Conservation (phyloP, 1,139 yeast species). For the Entelexis paramagnoliae region DNA sequence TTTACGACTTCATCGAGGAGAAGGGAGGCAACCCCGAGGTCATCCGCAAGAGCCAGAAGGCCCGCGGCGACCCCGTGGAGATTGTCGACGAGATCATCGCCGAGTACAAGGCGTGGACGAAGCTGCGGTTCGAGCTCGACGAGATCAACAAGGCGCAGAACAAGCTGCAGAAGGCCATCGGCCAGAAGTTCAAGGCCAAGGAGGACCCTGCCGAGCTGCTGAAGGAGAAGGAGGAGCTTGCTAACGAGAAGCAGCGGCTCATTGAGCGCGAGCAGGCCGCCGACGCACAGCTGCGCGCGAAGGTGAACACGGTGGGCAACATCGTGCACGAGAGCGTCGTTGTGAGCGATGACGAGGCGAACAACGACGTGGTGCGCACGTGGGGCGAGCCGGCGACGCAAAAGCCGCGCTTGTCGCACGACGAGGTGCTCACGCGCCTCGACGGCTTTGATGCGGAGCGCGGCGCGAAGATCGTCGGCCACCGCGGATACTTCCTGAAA, state of each 20-base stretch:
- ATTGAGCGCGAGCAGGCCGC: constrained; percentile 65
- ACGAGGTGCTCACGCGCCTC: constrained; percentile 82
- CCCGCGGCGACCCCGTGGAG: constrained; percentile 92
- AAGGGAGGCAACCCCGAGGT: constrained; percentile 93
- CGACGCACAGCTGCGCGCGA: constrained; percentile 59
- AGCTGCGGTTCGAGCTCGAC: constrained; percentile 83
- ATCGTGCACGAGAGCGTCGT: constrained; percentile 87
- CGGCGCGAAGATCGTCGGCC: constrained; percentile 96
- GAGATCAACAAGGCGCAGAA: constrained; percentile 79
- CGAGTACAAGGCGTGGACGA: constrained; percentile 88
- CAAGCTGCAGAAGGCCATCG: constrained; percentile 84
- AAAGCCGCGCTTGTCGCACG: constrained; percentile 79
- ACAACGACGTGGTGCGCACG: constrained; percentile 74
- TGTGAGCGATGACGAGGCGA: constrained; percentile 75
- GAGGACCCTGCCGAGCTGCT: constrained; percentile 84
- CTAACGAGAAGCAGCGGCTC: constrained; percentile 56
- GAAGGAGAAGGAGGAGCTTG: constrained; percentile 66
- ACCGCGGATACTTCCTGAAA: constrained; percentile 95
- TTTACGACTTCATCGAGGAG: constrained; percentile 80
- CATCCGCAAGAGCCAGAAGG: constrained; percentile 78
- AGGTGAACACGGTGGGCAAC: constrained; percentile 87
- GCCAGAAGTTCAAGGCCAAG: constrained; percentile 82
- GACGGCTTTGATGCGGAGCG: constrained; percentile 99
- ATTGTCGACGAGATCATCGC: constrained; percentile 87
- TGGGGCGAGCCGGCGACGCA: constrained; percentile 61